Conservation (phyloP, 2,329 filamentous ascomycete species). For the Mycocentrospora acerina region DNA sequence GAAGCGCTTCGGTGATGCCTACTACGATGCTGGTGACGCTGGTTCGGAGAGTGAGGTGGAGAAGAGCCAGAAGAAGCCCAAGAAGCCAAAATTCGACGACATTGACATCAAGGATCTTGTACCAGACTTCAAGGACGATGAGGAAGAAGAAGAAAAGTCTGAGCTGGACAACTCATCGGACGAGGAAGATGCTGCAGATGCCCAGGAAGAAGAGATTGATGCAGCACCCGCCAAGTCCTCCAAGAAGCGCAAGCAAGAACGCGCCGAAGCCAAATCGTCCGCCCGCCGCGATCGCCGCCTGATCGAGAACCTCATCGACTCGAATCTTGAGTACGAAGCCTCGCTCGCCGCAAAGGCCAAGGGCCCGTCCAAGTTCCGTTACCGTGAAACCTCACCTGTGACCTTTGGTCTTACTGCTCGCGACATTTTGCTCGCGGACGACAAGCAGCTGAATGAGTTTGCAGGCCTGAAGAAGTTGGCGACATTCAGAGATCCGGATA, state of each 20-base stretch:
- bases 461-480: slow-evolving; percentile 95
- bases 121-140: slow-evolving; percentile 77
- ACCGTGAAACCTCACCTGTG: slow-evolving; percentile 89
- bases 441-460: slow-evolving; percentile 83
- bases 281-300: slow-evolving; percentile 79
- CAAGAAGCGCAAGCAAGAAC: slow-evolving; percentile 51
- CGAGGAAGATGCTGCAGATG: slow-evolving; percentile 45
- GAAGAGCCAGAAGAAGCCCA: slow-evolving; percentile 60
- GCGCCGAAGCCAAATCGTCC: slow-evolving; percentile 64
- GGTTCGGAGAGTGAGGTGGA: slow-evolving; percentile 36
- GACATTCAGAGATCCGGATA: slow-evolving; percentile 80
- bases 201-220: slow-evolving; percentile 40
- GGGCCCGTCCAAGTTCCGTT: slow-evolving; percentile 68
- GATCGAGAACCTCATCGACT: slow-evolving; percentile 83
- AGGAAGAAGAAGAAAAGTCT: slow-evolving; percentile 60
- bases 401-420: slow-evolving; percentile 85
- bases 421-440: slow-evolving; percentile 89
- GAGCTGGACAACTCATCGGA: slow-evolving; percentile 41
- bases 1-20: slow-evolving; percentile 83
- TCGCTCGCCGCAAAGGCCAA: slow-evolving; percentile 57
- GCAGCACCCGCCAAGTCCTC: slow-evolving; percentile 44
- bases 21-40: slow-evolving; percentile 73
- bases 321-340: slow-evolving; percentile 72
- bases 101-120: slow-evolving; percentile 94
- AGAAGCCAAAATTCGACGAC: slow-evolving; percentile 93